Conservation (phyloP, 371 early-diverging fungal species). For the Apophysomyces variabilis region DNA sequence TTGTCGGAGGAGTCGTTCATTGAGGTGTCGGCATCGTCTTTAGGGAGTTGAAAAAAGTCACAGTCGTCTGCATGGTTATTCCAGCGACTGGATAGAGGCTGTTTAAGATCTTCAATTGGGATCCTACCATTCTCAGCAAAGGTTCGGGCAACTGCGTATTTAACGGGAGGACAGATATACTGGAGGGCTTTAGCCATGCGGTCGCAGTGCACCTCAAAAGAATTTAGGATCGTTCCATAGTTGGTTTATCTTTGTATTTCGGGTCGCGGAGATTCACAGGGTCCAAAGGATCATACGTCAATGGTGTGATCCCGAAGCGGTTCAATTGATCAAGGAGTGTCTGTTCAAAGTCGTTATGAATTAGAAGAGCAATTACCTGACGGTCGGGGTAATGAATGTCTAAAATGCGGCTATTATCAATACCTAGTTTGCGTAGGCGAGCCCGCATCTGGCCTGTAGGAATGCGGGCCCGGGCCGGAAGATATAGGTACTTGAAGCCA, state of each 20-base stretch:
- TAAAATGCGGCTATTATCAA: constrained; percentile 8
- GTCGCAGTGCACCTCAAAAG: no score
- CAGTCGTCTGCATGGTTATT: not conserved
- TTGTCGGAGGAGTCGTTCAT: no score
- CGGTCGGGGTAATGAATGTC: constrained; percentile 14
- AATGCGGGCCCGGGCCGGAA: constrained; percentile 2
- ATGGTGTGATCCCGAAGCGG: not conserved
- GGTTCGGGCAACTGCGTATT: constrained; percentile 10
- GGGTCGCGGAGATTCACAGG: constrained; percentile 14
- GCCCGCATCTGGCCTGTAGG: not conserved
- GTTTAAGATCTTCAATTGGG: not conserved
- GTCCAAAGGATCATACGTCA: constrained; percentile 14
- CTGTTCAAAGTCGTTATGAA: constrained; percentile 13
- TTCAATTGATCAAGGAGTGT: not conserved
- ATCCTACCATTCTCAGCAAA: not conserved
- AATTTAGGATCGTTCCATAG: no score
- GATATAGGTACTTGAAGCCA: constrained; percentile 2
- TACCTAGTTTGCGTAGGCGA: constrained; percentile 1
- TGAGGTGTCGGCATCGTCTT: no score
- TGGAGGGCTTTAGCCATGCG: no score
- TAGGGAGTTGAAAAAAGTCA: no score
- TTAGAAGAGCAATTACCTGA: constrained; percentile 9
- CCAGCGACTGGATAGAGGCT: not conserved
- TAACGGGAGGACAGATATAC: no score
- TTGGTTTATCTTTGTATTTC: no score